A percentile compares a stretch with the other conserved stretches of the same genome.
Evolutionary conservation across 2,329 filamentous ascomycete species (phyloP).

Genomic region (Cercospora zeae-maydis): DNA sequence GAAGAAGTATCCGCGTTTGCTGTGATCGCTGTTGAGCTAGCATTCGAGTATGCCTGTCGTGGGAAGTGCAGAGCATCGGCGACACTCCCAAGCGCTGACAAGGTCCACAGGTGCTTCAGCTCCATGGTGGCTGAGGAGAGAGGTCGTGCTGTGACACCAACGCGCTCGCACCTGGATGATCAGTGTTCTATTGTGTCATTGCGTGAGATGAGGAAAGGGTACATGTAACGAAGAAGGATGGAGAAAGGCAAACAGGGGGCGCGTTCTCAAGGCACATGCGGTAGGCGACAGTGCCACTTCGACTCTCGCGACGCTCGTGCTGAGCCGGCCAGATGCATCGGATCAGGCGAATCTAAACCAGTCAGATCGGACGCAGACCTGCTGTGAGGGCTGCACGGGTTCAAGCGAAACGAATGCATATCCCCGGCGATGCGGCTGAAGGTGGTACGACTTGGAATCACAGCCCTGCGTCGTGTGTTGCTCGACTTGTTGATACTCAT

Average conservation of each 20-base stretch:
- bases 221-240: neutral
- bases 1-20: neutral
- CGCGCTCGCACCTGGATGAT: neutral
- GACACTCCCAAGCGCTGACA: neutral
- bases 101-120: neutral
- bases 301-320: neutral
- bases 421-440: neutral
- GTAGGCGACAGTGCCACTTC: neutral
- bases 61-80: neutral
- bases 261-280: neutral
- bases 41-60: neutral
- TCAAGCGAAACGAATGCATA: constrained; percentile 5
- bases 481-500: neutral
- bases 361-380: neutral
- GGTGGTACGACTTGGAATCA: neutral
- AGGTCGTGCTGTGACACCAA: neutral
- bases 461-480: neutral
- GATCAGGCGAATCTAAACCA: neutral
- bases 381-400: neutral
- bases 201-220: neutral
- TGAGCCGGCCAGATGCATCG: neutral
- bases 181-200: neutral
- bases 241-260: neutral
- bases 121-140: neutral
- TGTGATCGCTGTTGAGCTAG: neutral